phyloP scores from a whole-genome alignment of 2,329 filamentous ascomycete genomes.

The Domatiomyces globalis region DNA sequence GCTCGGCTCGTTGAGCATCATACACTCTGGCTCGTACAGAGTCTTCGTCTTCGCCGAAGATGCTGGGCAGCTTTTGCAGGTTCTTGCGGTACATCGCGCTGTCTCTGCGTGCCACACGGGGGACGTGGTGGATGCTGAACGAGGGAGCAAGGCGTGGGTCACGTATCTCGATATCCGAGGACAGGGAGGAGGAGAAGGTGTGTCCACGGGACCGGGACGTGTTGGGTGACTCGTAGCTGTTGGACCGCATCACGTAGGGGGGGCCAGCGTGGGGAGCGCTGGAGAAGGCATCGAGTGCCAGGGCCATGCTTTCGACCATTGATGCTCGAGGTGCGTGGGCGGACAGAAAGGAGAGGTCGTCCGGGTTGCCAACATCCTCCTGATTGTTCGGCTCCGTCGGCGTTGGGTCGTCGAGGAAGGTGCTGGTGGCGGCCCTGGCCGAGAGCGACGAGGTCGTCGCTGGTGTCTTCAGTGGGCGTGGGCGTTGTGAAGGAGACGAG shows the following conservation, averaged over 20 bases:
- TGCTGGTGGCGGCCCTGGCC: neutral
- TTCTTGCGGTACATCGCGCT: constrained; percentile 12
- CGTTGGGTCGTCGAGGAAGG: neutral
- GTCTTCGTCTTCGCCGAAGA: constrained; percentile 33
- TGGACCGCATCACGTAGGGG: constrained; percentile 8
- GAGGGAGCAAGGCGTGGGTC: constrained; percentile 21
- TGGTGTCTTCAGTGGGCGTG: neutral
- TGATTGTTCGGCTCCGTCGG: constrained; percentile 1
- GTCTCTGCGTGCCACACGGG: constrained; percentile 19
- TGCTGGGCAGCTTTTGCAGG: constrained; percentile 49
- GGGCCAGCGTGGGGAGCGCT: constrained; percentile 23
- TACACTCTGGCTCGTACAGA: constrained; percentile 26
- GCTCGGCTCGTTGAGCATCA: constrained; percentile 21
- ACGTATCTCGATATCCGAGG: constrained; percentile 38
- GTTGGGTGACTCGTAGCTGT: constrained; percentile 15
- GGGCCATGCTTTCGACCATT: constrained; percentile 87
- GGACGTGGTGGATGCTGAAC: neutral
- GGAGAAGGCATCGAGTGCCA: constrained; percentile 76
- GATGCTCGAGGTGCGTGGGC: constrained; percentile 71
- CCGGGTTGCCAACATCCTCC: constrained; percentile 45
- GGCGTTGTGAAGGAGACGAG: neutral
- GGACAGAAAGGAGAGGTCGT: constrained; percentile 71
- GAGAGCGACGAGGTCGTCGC: neutral
- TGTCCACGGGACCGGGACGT: constrained; percentile 39
- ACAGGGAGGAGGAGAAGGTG: constrained; percentile 46